These are phyloP conservation scores for Penicillium lividum DNA, from an alignment of 495 filamentous ascomycete species.

Conservation along the genomic window DNA sequence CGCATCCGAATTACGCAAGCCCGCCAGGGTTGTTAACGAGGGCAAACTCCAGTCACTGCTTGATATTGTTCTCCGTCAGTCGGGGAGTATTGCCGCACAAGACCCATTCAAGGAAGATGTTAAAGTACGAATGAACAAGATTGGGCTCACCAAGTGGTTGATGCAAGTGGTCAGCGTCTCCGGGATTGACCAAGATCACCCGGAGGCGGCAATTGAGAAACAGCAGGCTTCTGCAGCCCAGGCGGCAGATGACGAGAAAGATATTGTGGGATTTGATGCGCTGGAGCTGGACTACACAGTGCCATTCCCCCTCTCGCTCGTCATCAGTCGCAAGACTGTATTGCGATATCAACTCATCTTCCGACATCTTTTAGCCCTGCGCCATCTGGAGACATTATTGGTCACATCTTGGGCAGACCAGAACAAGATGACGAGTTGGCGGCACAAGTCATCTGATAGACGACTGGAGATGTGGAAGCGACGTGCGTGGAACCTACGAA, in stretches of 20 bases:
- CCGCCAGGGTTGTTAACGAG: slow-evolving; percentile 82
- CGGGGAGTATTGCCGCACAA: slow-evolving; percentile 88
- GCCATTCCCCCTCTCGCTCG: slow-evolving; percentile 94
- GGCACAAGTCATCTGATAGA: slow-evolving; percentile 70
- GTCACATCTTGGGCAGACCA: slow-evolving; percentile 88
- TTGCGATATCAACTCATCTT: slow-evolving; percentile 95
- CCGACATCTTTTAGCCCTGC: slow-evolving; percentile 83
- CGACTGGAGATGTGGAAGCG: slow-evolving; percentile 90
- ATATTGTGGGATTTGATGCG: slow-evolving; percentile 84
- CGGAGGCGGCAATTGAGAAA: slow-evolving; percentile 56
- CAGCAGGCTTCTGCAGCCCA: slow-evolving; percentile 54
- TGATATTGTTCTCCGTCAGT: slow-evolving; percentile 91
- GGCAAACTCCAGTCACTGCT: slow-evolving; percentile 91
- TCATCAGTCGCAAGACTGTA: slow-evolving; percentile 93
- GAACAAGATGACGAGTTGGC: slow-evolving; percentile 80
- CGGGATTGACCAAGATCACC: slow-evolving; percentile 82
- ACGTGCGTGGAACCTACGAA: slow-evolving; percentile 84
- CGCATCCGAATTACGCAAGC: slow-evolving; percentile 83
- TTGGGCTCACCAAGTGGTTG: slow-evolving; percentile 85
- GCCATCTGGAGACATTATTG: slow-evolving; percentile 83
- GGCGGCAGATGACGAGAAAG: slow-evolving; percentile 72
- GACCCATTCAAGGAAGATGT: slow-evolving; percentile 98
- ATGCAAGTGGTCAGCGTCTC: slow-evolving; percentile 96
- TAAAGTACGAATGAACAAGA: slow-evolving; percentile 94
- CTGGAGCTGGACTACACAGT: slow-evolving; percentile 92